A percentile compares a stretch with the other conserved stretches of the same genome.
phyloP scores from a whole-genome alignment of 352 stramenopile species.

The Phytophthora multivora region DNA sequence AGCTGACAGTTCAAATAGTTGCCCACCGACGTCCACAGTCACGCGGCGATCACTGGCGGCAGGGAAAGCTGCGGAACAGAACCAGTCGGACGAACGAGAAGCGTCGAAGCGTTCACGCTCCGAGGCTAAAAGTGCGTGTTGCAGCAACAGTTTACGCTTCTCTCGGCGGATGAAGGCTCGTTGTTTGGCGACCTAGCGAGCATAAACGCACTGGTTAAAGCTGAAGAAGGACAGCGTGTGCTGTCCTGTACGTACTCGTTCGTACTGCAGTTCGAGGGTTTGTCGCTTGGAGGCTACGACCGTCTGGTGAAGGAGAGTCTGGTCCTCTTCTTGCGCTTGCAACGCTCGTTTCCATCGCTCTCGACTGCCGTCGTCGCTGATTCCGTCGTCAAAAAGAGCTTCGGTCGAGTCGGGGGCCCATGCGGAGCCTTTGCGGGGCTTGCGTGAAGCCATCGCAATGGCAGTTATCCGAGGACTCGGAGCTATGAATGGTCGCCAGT shows the following conservation, averaged over 20 bases:
- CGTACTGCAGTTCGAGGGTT: conserved; percentile 62
- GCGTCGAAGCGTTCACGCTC: conserved; percentile 78
- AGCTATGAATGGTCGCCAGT: conserved; percentile 11
- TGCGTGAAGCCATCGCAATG: conserved; percentile 25
- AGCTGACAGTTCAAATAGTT: conserved; percentile 75
- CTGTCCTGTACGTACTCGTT: conserved; percentile 41
- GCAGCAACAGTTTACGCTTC: conserved; percentile 74
- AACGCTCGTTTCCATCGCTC: conserved; percentile 44
- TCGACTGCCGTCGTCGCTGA: conserved; percentile 24
- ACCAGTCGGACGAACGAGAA: conserved; percentile 76
- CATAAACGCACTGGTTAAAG: background rate
- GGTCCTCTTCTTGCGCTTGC: conserved; percentile 60
- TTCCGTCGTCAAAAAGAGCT: conserved; percentile 22
- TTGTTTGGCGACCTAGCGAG: conserved; percentile 63
- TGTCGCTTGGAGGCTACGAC: conserved; percentile 73
- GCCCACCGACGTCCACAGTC: conserved; percentile 67
- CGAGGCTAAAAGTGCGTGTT: conserved; percentile 73
- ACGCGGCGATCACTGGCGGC: conserved; percentile 49
- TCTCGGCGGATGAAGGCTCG: conserved; percentile 82
- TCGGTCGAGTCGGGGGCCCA: conserved; percentile 31
- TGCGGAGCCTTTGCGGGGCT: conserved; percentile 23
- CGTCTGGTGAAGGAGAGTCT: conserved; percentile 69
- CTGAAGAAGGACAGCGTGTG: background rate
- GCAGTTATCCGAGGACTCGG: conserved; percentile 15
- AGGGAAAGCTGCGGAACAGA: conserved; percentile 63